Evolutionary conservation across 371 early-diverging fungal species (phyloP).

Genomic region (Capillidium heterosporum): DNA sequence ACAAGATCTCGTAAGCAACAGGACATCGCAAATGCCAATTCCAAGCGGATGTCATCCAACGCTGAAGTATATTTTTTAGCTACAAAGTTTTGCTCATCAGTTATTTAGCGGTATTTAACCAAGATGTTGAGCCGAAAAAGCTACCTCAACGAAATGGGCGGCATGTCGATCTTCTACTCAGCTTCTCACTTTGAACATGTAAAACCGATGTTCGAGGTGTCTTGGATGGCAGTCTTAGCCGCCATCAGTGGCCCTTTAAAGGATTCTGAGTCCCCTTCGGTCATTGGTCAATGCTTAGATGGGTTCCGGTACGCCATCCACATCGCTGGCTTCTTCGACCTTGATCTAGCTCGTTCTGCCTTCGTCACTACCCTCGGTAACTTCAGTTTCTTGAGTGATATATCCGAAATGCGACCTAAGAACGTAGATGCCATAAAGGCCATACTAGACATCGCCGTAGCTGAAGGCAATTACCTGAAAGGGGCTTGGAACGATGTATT

Average conservation of each 20-base stretch:
- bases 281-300: constrained; percentile 42
- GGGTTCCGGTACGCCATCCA: constrained; percentile 68
- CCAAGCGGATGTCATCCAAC: background rate
- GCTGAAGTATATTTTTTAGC: background rate
- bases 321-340: constrained; percentile 67
- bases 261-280: constrained; percentile 54
- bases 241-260: constrained; percentile 71
- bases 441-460: constrained; percentile 63
- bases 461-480: constrained; percentile 63
- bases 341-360: constrained; percentile 73
- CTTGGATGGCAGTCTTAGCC: constrained; percentile 81
- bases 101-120: background rate
- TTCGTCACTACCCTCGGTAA: constrained; percentile 77
- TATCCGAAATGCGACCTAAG: constrained; percentile 70
- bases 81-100: background rate
- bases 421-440: constrained; percentile 76
- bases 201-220: constrained; percentile 75
- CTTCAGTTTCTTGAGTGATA: constrained; percentile 62
- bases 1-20: background rate
- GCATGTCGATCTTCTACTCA: constrained; percentile 31
- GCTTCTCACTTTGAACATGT: constrained; percentile 79
- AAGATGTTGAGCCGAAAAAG: constrained; percentile 6
- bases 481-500: constrained; percentile 84
- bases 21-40: background rate
- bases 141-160: constrained; percentile 16